phyloP scores from a whole-genome alignment of 306 rosid species.

The Chamaecrista fasciculata region DNA sequence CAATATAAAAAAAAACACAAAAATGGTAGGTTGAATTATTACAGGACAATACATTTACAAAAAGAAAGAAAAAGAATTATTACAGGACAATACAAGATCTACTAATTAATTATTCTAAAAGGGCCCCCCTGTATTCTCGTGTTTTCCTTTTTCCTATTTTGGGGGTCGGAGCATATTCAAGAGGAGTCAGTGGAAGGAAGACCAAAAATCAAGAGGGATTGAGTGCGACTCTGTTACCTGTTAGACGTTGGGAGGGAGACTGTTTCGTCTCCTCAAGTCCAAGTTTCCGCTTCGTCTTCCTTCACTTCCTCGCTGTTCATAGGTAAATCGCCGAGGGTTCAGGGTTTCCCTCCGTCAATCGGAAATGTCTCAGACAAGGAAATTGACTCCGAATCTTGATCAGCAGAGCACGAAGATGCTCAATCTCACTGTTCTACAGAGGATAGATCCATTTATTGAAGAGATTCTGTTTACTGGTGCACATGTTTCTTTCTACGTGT shows the following conservation, averaged over 20 bases:
- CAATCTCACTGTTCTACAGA: slow-evolving; percentile 86
- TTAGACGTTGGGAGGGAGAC: not conserved
- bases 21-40: no score
- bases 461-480: slow-evolving; percentile 94
- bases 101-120: no score
- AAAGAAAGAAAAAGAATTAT: no score
- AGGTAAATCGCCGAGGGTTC: not conserved
- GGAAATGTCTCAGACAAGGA: slow-evolving; percentile 64
- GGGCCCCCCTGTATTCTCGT: not conserved
- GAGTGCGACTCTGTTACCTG: not conserved
- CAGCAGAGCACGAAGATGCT: slow-evolving; percentile 77
- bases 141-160: not conserved
- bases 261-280: not conserved
- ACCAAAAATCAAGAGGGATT: not conserved
- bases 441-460: slow-evolving; percentile 83
- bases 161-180: not conserved
- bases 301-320: not conserved
- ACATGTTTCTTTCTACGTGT: slow-evolving; percentile 83
- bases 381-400: slow-evolving; percentile 93
- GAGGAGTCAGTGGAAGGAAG: not conserved
- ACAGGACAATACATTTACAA: no score
- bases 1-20: no score
- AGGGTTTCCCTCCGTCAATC: not conserved
- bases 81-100: no score
- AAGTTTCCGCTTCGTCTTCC: not conserved